Conservation (phyloP, 2,329 filamentous ascomycete genomes). For the Dothideomycetidae sp. region DNA sequence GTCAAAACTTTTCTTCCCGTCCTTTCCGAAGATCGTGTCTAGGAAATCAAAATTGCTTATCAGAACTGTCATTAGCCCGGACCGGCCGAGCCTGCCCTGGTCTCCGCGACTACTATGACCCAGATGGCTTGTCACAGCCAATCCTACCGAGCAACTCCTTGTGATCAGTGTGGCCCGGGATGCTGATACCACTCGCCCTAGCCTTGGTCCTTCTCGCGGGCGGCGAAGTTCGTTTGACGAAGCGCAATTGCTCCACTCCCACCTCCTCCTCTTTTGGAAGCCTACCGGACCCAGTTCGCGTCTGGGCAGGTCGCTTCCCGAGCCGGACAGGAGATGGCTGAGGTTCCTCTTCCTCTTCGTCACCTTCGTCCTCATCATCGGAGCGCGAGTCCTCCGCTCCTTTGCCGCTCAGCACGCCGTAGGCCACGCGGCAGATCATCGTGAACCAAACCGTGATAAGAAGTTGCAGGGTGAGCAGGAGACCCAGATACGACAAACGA, state of each 20-base stretch:
- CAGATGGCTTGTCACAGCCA: slow-evolving; percentile 64
- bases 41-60: no score
- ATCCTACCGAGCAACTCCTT: slow-evolving; percentile 73
- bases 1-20: no score
- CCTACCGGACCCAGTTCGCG: no score
- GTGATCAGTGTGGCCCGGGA: slow-evolving; percentile 57
- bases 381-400: slow-evolving; percentile 75
- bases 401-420: slow-evolving; percentile 61
- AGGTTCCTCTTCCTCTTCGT: slow-evolving; percentile 38
- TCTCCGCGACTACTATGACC: slow-evolving; percentile 1
- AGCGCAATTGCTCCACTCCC: slow-evolving; percentile 55
- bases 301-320: slow-evolving; percentile 14
- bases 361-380: slow-evolving; percentile 65
- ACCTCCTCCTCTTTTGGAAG: slow-evolving; percentile 51
- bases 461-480: slow-evolving; percentile 63
- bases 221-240: slow-evolving; percentile 35
- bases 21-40: no score
- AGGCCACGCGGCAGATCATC: slow-evolving; percentile 73
- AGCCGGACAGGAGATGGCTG: slow-evolving; percentile 11
- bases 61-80: neutral
- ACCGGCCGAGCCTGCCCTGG: neutral
- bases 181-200: slow-evolving; percentile 38
- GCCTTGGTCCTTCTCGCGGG: slow-evolving; percentile 37
- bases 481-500: slow-evolving; percentile 60
- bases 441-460: slow-evolving; percentile 79